Base-by-base conservation (phyloP, 768 basidiomycete species). In the Naganishia antarctica region DNA sequence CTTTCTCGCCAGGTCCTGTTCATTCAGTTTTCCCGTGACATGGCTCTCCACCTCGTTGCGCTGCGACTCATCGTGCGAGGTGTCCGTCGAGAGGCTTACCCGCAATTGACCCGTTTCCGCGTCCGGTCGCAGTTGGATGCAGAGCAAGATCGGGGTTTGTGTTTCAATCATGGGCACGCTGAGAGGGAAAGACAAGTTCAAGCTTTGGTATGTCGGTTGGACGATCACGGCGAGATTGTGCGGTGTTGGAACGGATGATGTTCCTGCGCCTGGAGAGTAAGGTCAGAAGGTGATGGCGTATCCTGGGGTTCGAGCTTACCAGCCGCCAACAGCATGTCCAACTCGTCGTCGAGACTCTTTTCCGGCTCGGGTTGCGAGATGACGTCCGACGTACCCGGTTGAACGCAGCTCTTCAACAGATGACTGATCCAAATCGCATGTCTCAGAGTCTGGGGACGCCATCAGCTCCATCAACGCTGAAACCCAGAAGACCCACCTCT, bases 321-420 rank as follows among this genome's bases (percentile, higher is more conserved):
- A 25, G 53, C 26, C 15, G 53, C 26, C 15, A 57, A 41, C 18
- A 57, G 23, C 21, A 15, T 11, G 21, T 57, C 34, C 37, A 57
- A 34, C 26, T 57, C 53, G 23, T 57, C 53, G 21, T 57, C 53
- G 21, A 57, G 32, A 26, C 37, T 57, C 23, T 57, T 34, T 21
- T 5, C 34, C 26, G 7, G n/a, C 11, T 2, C 53, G 4, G 23
- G 18, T 34, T 34, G 31, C 31, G 1, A 18, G 9, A n/a, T 28
- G n/a, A n/a, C 8, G 53, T 21, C 37, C 23, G 34, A 18, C 5
- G n/a, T 37, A n/a, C 4, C n/a, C 5, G 12, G 21, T 25, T 9
- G 9, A 2, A 40, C 26, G 23, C 53, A 57, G 53, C 53, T 57
- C n/a, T 25, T 26, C 11, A 57, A 2, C 18, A 57, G 23, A 34